phyloP scores from a whole-genome alignment of 2,329 filamentous ascomycete genomes.

The Pseudofabraea citricarpa region DNA sequence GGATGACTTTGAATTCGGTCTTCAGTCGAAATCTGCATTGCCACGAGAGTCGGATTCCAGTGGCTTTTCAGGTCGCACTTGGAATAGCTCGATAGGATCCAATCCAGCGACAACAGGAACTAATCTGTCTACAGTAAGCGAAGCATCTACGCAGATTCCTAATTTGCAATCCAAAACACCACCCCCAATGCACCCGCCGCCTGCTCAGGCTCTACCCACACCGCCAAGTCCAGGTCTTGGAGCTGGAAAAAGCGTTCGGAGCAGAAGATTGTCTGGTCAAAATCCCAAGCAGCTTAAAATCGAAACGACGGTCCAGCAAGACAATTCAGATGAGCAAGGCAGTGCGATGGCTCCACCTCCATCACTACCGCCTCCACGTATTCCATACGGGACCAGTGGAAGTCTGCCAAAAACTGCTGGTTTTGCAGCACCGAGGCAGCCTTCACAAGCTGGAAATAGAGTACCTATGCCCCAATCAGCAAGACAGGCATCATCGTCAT shows the following conservation, averaged over 20 bases:
- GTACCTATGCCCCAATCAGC: slow-evolving; percentile 19
- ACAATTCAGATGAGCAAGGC: neutral
- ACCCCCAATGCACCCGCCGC: slow-evolving; percentile 18
- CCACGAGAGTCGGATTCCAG: slow-evolving; percentile 81
- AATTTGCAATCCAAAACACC: slow-evolving; percentile 18
- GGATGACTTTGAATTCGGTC: slow-evolving; percentile 75
- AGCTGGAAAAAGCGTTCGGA: slow-evolving; percentile 53
- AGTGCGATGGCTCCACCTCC: slow-evolving; percentile 22
- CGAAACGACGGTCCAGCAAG: slow-evolving; percentile 52
- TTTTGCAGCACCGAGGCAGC: slow-evolving; percentile 14
- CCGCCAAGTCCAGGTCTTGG: slow-evolving; percentile 37
- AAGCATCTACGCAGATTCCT: slow-evolving; percentile 33
- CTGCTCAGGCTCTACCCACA: slow-evolving; percentile 31
- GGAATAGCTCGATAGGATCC: slow-evolving; percentile 74
- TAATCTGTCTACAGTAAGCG: slow-evolving; percentile 67
- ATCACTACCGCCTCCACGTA: slow-evolving; percentile 1
- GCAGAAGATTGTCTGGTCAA: slow-evolving; percentile 73
- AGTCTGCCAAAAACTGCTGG: slow-evolving; percentile 23
- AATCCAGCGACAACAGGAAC: slow-evolving; percentile 66
- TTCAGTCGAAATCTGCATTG: slow-evolving; percentile 61
- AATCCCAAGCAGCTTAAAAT: slow-evolving; percentile 84
- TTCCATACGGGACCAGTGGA: slow-evolving; percentile 11
- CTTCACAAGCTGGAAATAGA: slow-evolving; percentile 8
- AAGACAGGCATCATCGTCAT: slow-evolving; percentile 23
- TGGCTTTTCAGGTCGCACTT: slow-evolving; percentile 70